Base-by-base conservation (phyloP, 108 stramenopile species). In the Skeletonema grethae region DNA sequence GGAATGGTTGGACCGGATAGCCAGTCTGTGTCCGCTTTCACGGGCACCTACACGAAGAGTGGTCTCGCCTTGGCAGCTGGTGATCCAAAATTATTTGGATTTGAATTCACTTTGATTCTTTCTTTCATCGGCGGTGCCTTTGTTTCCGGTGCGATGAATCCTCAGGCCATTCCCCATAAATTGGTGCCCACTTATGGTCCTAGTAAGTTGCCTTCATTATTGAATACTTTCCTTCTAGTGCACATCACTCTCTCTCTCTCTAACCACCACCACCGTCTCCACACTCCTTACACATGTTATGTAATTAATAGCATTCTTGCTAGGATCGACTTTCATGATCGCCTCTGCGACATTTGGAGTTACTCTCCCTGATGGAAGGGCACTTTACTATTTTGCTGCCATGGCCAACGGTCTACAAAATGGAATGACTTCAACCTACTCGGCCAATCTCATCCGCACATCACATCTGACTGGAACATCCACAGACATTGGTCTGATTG, bases 11-110 rank as follows among this genome's bases (percentile, higher is more conserved):
- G 70, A 15, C 31, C 46, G 1, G 25, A n/a, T 8, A 16, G 34
- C 11, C 82, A 81, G 28, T 84, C 68, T 22, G 85, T 83, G 48
- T 43, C 89, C 3, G 85, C 86, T 22, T 75, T 88, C 12, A 90
- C 89, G 1, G 87, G 81, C 5, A 70, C 89, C 0, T 90, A 76
- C 63, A 90, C 85, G 10, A 86, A 69, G 36, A 71, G 79, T 24
- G 87, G 84, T 15, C 63, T 89, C 24, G 80, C 75, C 8, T 34
- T 73, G 7, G 82, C 84, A 3, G 28, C 65, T 18, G 85, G 84
- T 29, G 32, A 65, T 0, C 34, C 18, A 8, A n/a, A 66, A 2
- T 28, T 39, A 4, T 76, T 68, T 65, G 38, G 75, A 65, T 60
- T 80, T 65, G 34, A 61, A 36, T n/a, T 66, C 16, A 45, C 53